Evolutionary conservation across 1,284 basidiomycete species (phyloP).

Genomic region (Filobasidium uniguttulatum): DNA sequence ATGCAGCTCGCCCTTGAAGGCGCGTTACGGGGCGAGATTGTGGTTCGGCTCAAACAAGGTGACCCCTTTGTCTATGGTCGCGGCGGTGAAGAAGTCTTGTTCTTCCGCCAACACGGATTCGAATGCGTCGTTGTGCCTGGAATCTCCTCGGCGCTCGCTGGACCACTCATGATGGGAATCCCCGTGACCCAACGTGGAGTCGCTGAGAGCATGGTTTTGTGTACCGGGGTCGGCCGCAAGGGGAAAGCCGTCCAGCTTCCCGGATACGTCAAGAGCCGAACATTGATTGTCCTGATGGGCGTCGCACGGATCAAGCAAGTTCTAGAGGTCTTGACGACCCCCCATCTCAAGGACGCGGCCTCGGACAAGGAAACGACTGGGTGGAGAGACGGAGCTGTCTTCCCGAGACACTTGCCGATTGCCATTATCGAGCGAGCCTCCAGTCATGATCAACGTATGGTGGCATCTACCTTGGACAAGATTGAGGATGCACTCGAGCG

Average conservation of each 20-base stretch:
- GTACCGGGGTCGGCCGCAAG: constrained; percentile 80
- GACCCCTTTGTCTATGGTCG: constrained; percentile 91
- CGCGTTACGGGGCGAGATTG: constrained; percentile 62
- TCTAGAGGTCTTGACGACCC: constrained; percentile 46
- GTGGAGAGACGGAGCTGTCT: constrained; percentile 45
- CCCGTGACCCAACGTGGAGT: constrained; percentile 92
- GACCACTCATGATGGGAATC: constrained; percentile 74
- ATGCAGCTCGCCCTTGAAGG: constrained; percentile 79
- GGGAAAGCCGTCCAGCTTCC: constrained; percentile 76
- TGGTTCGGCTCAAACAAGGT: constrained; percentile 92
- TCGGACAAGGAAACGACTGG: constrained; percentile 15
- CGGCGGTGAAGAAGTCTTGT: constrained; percentile 84
- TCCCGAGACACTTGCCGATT: constrained; percentile 66
- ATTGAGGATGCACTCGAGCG: constrained; percentile 59
- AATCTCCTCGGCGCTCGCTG: constrained; percentile 75
- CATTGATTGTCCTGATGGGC: constrained; percentile 82
- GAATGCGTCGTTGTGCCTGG: constrained; percentile 77
- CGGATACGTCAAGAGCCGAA: constrained; percentile 67
- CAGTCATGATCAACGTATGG: constrained; percentile 76
- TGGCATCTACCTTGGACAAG: constrained; percentile 62
- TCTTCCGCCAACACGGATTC: constrained; percentile 72
- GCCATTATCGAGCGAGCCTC: constrained; percentile 88
- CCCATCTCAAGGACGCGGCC: constrained; percentile 10
- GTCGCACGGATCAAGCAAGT: constrained; percentile 70
- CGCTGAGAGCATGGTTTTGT: constrained; percentile 73